Evolutionary conservation across 106 monocot species (phyloP).

Genomic region (Vanilla planifolia): DNA sequence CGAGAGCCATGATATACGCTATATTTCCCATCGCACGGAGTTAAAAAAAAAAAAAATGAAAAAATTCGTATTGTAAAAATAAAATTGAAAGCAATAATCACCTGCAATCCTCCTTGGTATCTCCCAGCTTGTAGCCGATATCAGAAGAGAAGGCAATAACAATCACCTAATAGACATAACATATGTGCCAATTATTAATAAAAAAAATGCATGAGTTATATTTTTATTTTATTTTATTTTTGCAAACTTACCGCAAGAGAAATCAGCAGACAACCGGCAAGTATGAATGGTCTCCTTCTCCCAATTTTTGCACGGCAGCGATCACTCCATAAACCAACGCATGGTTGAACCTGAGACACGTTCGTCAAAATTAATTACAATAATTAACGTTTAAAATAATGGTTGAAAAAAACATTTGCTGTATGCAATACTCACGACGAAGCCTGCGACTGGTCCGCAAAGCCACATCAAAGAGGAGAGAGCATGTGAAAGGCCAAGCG

Average conservation of each 20-base stretch:
- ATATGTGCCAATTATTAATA: background rate
- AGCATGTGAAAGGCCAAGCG: slow-evolving; percentile 82
- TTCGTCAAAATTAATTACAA: no score
- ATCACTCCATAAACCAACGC: slow-evolving; percentile 88
- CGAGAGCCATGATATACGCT: slow-evolving; percentile 79
- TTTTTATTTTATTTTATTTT: no score
- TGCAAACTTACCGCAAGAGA: slow-evolving; percentile 56
- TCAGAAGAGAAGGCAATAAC: slow-evolving; percentile 88
- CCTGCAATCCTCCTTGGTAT: slow-evolving; percentile 88
- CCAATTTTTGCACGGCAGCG: slow-evolving; percentile 57
- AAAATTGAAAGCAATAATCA: slow-evolving; percentile 1
- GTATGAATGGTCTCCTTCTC: slow-evolving; percentile 83
- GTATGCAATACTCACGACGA: slow-evolving; percentile 74
- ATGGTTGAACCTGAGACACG: slow-evolving; percentile 73
- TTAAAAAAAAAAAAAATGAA: background rate
- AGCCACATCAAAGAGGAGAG: slow-evolving; percentile 95
- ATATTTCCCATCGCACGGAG: no score
- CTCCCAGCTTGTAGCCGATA: slow-evolving; percentile 71
- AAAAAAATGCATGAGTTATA: no score
- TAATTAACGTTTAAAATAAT: no score
- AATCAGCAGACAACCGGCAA: slow-evolving; percentile 64
- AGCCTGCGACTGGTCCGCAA: slow-evolving; percentile 89
- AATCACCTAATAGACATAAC: slow-evolving; percentile 61
- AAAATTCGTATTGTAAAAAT: background rate
- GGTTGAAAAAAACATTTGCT: no score